Evolutionary conservation across 2,329 filamentous ascomycete species (phyloP).

Genomic region (Malbranchea zuffiana): DNA sequence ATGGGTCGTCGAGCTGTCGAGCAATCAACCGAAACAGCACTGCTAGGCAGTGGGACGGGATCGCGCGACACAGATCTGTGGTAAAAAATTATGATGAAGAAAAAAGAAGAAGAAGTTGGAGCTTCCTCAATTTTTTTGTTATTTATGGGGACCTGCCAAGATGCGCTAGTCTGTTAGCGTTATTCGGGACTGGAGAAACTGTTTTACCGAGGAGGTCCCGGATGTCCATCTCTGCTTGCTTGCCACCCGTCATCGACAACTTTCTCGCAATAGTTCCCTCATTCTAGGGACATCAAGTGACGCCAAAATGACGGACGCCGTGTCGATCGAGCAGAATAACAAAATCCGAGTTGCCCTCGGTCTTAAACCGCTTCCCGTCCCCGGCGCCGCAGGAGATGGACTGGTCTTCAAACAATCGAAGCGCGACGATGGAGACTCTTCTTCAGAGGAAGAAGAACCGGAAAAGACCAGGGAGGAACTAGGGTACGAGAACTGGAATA

Average conservation of each 20-base stretch:
- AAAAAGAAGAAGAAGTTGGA: slow-evolving; percentile 28
- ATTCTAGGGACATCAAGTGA: neutral
- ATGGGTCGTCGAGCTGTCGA: slow-evolving; percentile 78
- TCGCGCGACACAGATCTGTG: slow-evolving; percentile 75
- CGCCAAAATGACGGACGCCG: slow-evolving; percentile 41
- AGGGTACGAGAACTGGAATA: slow-evolving; percentile 42
- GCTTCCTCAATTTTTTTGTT: slow-evolving; percentile 3
- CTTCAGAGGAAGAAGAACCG: slow-evolving; percentile 53
- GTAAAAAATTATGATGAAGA: slow-evolving; percentile 29
- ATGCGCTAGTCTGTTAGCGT: too few relatives aligned
- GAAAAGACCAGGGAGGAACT: slow-evolving; percentile 65
- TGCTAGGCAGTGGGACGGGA: slow-evolving; percentile 48
- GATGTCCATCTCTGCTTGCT: slow-evolving; percentile 12
- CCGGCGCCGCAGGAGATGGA: slow-evolving; percentile 46
- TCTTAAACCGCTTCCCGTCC: slow-evolving; percentile 78
- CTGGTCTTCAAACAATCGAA: slow-evolving; percentile 47
- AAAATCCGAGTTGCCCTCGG: slow-evolving; percentile 81
- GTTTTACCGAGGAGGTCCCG: neutral
- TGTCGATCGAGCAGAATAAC: slow-evolving; percentile 86
- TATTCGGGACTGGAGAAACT: neutral
- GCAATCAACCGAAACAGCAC: slow-evolving; percentile 62
- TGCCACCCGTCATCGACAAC: too few relatives aligned
- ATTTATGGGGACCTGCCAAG: slow-evolving; percentile 2
- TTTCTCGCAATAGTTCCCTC: too few relatives aligned
- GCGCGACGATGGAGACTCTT: slow-evolving; percentile 32